Evolutionary conservation across 371 early-diverging fungal genomes (phyloP), one percentile per base, ranked within the genome.

Genomic region (Rhizomucor pusillus): DNA sequence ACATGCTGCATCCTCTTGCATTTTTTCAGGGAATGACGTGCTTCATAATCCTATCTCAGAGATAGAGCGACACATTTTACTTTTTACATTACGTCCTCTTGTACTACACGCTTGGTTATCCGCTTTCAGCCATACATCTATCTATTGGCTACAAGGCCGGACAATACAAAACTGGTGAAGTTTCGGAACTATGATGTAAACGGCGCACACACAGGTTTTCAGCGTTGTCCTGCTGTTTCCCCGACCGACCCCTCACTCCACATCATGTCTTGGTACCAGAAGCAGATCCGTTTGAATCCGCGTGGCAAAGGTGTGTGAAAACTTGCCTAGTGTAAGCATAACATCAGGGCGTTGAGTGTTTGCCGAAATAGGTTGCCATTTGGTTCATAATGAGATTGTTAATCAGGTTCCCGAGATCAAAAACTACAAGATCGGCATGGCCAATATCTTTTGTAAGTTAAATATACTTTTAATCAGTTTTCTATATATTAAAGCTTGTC

Each of bases 371-470:
- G 94, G 94, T 16, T 89, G 90, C 79, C 89, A 92, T 67, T 69
- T 94, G 24, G 84, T 94, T 29, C 92, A 91, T 16, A 59, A 65
- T 35, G 93, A 91, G 55, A 79, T 91, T 12, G 74, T 75, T 11
- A 65, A 66, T 7, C 84, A 89, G 47, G 45, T 90, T 0, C 78
- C 80, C 52, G 89, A 90, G 43, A 63, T 93, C 24, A 68, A 66
- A 39, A 63, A 82, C 19, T 88, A 78, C 66, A 81, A 81, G 22
- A 71, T 93, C 22, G 93, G 94, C 33, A 81, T 94, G 87, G 90
- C 90, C 55, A 92, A 95, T 65, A 54, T 95, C 16, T 95, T 95
- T 59, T 71, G 89, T 87, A 79, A 71, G 80, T 63, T 40, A 24
- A 14, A 7, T 3, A 10, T 47, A 10, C 39, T 1, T 5, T 34